Conservation (phyloP, 768 basidiomycete species). For the Boletus subparvulus region DNA sequence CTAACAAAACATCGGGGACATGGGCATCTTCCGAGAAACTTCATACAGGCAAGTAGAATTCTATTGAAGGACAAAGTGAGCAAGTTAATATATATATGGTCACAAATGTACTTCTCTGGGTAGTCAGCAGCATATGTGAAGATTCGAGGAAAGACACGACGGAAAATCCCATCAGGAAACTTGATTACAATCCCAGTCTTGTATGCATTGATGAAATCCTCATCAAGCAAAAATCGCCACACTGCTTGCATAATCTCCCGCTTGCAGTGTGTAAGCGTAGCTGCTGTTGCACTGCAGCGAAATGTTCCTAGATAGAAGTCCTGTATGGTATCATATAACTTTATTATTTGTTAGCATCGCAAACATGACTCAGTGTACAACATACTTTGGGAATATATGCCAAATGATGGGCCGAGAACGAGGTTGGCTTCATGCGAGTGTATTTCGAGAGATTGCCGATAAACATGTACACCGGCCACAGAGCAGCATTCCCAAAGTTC, state of each 20-base stretch:
- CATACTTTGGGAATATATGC: background rate
- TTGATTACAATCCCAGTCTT: constrained; percentile 16
- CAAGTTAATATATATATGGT: too few species aligned
- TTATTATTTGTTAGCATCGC: background rate
- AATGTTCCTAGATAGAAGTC: background rate
- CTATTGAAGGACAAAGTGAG: background rate
- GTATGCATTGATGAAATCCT: constrained; percentile 26
- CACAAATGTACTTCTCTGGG: constrained; percentile 32
- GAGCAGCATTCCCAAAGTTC: constrained; percentile 10
- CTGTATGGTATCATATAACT: background rate
- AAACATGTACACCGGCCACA: constrained; percentile 19
- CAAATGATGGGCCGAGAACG: background rate
- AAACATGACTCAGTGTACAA: too few species aligned
- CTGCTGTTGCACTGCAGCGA: background rate
- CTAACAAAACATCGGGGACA: constrained; percentile 18
- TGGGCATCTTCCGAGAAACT: constrained; percentile 17
- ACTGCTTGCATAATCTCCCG: constrained; percentile 27
- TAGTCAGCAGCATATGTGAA: constrained; percentile 33
- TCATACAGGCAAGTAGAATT: constrained; percentile 19
- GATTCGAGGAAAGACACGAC: constrained; percentile 13
- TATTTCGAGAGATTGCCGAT: constrained; percentile 7
- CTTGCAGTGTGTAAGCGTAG: constrained; percentile 11
- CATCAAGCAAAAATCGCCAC: constrained; percentile 22
- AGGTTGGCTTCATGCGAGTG: background rate
- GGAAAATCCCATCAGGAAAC: constrained; percentile 18